Evolutionary conservation across 176 grass and related monocot species (phyloP).

Genomic region (Musa troglodytarum): DNA sequence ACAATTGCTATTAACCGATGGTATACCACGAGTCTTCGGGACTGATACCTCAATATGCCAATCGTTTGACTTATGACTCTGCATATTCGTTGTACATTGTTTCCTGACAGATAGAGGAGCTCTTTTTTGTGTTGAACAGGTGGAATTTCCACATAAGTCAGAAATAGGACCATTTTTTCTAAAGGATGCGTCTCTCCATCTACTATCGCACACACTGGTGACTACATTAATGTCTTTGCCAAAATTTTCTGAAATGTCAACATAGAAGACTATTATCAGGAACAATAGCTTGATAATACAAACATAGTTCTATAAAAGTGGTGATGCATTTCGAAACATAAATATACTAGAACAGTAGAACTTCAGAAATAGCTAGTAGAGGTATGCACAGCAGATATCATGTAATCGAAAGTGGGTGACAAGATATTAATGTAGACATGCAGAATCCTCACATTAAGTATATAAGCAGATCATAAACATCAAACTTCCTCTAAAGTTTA

Average conservation of each 20-base stretch:
- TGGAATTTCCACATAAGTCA: slow-evolving; percentile 47
- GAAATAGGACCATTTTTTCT: slow-evolving; percentile 52
- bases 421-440: neutral
- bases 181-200: slow-evolving; percentile 59
- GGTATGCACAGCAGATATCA: too few species aligned
- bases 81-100: slow-evolving; percentile 31
- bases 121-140: slow-evolving; percentile 49
- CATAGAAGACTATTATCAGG: neutral
- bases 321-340: neutral
- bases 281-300: slow-evolving; percentile 16
- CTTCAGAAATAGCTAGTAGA: too few species aligned
- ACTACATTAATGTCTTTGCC: slow-evolving; percentile 51
- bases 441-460: neutral
- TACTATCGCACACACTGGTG: slow-evolving; percentile 51
- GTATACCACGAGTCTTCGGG: slow-evolving; percentile 47
- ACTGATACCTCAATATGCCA: slow-evolving; percentile 86
- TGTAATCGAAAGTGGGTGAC: neutral
- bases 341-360: too few species aligned
- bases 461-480: neutral
- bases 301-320: slow-evolving; percentile 3
- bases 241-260: slow-evolving; percentile 60
- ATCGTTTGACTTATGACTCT: slow-evolving; percentile 47
- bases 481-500: neutral
- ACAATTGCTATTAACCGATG: slow-evolving; percentile 23
- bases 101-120: slow-evolving; percentile 67